These are phyloP conservation scores for Kingdonia uniflora DNA, from an alignment of 164 flowering plant species.

Conservation along the genomic window DNA sequence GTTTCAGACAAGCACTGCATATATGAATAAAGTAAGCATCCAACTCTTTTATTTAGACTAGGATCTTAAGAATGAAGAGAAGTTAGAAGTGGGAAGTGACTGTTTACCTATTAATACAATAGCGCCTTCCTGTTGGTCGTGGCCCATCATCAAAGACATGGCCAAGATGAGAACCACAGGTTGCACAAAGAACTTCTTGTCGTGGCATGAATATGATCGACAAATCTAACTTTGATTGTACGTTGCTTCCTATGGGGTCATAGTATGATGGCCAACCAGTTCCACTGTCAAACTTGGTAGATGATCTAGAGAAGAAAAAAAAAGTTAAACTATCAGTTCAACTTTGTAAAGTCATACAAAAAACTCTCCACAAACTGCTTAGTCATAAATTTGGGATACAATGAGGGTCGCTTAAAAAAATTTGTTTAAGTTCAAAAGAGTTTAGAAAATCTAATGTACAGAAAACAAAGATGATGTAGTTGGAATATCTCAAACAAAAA, in stretches of 20 bases:
- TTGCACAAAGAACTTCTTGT: constrained; percentile 70
- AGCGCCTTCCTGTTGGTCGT: constrained; percentile 83
- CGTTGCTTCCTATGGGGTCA: constrained; percentile 66
- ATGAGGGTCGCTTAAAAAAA: too few species aligned
- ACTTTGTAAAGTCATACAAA: not conserved
- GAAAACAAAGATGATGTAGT: too few species aligned
- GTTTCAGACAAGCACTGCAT: constrained; percentile 63
- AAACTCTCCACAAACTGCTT: too few species aligned
- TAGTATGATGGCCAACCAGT: constrained; percentile 98
- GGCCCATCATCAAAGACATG: constrained; percentile 95
- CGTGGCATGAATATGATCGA: constrained; percentile 94
- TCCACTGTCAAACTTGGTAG: constrained; percentile 91
- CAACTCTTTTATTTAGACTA: not conserved
- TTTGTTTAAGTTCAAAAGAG: too few species aligned
- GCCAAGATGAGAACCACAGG: constrained; percentile 84
- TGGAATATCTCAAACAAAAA: too few species aligned
- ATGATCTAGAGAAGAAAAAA: constrained; percentile 40
- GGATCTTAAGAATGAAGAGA: not conserved
- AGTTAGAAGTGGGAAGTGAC: not conserved
- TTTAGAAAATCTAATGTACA: too few species aligned
- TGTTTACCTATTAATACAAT: constrained; percentile 77
- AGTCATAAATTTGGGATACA: too few species aligned
- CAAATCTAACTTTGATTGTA: constrained; percentile 67
- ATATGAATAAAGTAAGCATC: constrained; percentile 2
- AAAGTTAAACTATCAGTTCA: not conserved